Conservation (phyloP, 495 filamentous ascomycete species). For the Penicillium herquei region DNA sequence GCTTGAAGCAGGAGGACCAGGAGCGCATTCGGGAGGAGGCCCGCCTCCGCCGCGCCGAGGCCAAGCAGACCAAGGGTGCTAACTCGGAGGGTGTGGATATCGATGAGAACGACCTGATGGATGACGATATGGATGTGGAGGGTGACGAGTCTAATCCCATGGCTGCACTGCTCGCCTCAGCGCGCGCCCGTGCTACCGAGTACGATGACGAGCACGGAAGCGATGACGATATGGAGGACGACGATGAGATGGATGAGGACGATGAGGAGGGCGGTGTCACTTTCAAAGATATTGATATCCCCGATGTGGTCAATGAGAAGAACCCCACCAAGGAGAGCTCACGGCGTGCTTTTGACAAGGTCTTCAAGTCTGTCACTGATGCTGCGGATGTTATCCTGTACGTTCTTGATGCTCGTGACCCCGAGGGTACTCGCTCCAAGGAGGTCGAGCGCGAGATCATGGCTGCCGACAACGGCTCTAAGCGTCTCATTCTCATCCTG, state of each 20-base stretch:
- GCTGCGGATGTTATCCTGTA: conserved; percentile 90
- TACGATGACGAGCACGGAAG: conserved; percentile 64
- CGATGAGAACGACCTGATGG: conserved; percentile 46
- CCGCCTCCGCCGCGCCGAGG: conserved; percentile 57
- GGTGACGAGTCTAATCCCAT: conserved; percentile 77
- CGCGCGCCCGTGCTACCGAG: conserved; percentile 77
- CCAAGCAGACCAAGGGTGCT: conserved; percentile 31
- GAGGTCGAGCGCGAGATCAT: conserved; percentile 88
- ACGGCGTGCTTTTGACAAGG: conserved; percentile 85
- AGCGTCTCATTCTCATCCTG: conserved; percentile 87
- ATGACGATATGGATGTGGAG: conserved; percentile 53
- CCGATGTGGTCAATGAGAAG: conserved; percentile 31
- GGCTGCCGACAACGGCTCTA: conserved; percentile 76
- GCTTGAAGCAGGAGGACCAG: conserved; percentile 76
- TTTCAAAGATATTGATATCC: conserved; percentile 19
- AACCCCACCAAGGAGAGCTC: conserved; percentile 63
- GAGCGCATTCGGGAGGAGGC: conserved; percentile 66
- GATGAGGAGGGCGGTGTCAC: conserved; percentile 39
- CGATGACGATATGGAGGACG: conserved; percentile 51
- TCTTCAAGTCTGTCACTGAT: conserved; percentile 92
- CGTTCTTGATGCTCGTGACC: conserved; percentile 91
- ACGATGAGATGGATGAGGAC: conserved; percentile 57
- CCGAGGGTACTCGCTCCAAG: conserved; percentile 84
- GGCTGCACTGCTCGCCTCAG: conserved; percentile 90
- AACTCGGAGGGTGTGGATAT: conserved; percentile 26